Percentiles rank a stretch among this genome's conserved stretches.
phyloP scores from a whole-genome alignment of 768 basidiomycete genomes.

The Hysterangium stoloniferum region DNA sequence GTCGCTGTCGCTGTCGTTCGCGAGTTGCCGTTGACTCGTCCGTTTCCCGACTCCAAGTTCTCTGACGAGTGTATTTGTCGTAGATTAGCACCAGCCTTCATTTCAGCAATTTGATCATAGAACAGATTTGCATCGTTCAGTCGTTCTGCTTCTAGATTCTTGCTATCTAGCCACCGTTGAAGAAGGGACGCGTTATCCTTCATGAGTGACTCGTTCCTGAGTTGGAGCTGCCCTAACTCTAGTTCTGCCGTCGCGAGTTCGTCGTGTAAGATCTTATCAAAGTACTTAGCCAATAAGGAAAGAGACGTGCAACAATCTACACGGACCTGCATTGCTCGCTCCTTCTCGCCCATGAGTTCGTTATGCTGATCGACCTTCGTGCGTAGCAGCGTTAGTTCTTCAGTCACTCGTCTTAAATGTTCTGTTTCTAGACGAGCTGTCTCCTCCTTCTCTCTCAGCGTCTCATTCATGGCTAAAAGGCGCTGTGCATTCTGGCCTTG shows the following conservation, averaged over 20 bases:
- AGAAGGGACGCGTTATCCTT: conserved; percentile 93
- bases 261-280: conserved; percentile 76
- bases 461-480: conserved; percentile 89
- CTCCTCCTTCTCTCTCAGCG: conserved; percentile 89
- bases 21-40: conserved; percentile 42
- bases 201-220: conserved; percentile 77
- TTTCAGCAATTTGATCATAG: conserved; percentile 77
- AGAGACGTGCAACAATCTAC: neutral
- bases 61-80: conserved; percentile 16
- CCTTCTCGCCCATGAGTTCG: conserved; percentile 84
- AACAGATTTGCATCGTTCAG: conserved; percentile 93
- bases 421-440: conserved; percentile 75
- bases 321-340: conserved; percentile 77
- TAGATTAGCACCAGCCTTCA: conserved; percentile 11
- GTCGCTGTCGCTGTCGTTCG: conserved; percentile 50
- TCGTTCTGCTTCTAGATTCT: conserved; percentile 85
- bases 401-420: conserved; percentile 63
- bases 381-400: conserved; percentile 62
- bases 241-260: conserved; percentile 89
- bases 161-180: conserved; percentile 94
- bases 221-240: conserved; percentile 83
- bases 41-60: conserved; percentile 61
- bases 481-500: conserved; percentile 95
- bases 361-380: conserved; percentile 77
- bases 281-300: conserved; percentile 1